Percentiles rank a stretch among this genome's conserved stretches.
phyloP scores from a whole-genome alignment of 2,329 filamentous ascomycete genomes.

The Aspergillus texensis region DNA sequence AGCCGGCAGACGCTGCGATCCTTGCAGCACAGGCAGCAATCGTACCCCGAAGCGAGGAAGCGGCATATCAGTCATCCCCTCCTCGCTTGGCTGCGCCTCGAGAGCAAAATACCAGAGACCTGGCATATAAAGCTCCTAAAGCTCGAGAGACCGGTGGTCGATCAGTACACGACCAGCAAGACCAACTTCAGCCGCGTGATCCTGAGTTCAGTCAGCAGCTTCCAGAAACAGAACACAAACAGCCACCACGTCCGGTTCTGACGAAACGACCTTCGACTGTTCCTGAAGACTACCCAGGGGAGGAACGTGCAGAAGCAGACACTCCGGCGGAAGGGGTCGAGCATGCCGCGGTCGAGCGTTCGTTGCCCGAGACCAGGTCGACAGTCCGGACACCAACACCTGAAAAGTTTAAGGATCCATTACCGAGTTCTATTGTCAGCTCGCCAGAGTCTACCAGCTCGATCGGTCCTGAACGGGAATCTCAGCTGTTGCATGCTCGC shows the following conservation, averaged over 20 bases:
- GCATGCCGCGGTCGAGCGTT: not conserved
- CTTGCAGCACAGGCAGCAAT: constrained; percentile 33
- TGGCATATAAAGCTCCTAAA: not conserved
- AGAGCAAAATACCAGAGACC: constrained; percentile 6
- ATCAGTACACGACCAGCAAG: not conserved
- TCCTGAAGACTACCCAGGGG: constrained; percentile 45
- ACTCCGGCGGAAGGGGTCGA: constrained; percentile 3
- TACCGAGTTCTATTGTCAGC: constrained; percentile 21
- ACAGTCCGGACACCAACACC: constrained; percentile 15
- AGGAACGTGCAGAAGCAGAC: constrained; percentile 32
- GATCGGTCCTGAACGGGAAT: constrained; percentile 16
- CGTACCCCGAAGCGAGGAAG: constrained; percentile 19
- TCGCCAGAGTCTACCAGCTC: constrained; percentile 25
- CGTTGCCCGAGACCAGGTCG: constrained; percentile 12
- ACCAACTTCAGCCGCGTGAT: not conserved
- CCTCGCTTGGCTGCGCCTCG: constrained; percentile 7
- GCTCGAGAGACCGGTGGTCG: not conserved
- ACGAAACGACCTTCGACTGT: constrained; percentile 44
- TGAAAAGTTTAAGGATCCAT: constrained; percentile 13
- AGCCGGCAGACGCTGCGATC: constrained; percentile 32
- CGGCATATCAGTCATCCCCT: not conserved
- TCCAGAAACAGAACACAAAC: constrained; percentile 3
- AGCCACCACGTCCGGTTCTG: not conserved
- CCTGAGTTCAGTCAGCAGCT: not conserved
- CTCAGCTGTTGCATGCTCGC: constrained; percentile 28